Base-by-base conservation (phyloP, 1,139 yeast genomes). In the Zhuliangozyma blackwelliae region DNA sequence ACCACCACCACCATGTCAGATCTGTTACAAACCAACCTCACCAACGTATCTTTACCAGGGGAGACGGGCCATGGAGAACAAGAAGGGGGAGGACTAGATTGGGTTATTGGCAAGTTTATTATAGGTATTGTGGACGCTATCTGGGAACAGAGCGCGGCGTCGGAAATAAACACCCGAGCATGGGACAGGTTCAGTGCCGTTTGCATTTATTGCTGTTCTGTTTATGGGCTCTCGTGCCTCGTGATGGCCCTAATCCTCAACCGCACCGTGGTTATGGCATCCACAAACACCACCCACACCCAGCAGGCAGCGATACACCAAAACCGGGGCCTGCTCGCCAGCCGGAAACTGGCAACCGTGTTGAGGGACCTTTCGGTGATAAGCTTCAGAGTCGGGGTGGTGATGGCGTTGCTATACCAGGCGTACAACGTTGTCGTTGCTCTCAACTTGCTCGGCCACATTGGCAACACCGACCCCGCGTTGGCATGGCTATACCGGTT, bases 191-290 rank as follows among this genome's bases (percentile, higher is more conserved):
- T 49, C 37, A 48, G 49, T 26, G 46, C 58, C 31, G 33, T 63
- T 21, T 43, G 52, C 27, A 53, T 60, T 21, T 66, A 65, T 44
- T 56, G 65, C 38, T 61, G 62, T 38, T 64, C 71, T 7, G 45
- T 59, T 21, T 66, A 66, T 39, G 72, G 71, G 1, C 42, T 65
- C 9, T 40, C 65, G 33, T 56, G 89, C 55, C 72, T 82, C 68
- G 59, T 74, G 9, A 79, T 82, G 71, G 86, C 88, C 0, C 65
- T 82, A 4, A 51, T 82, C 1, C 61, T 82, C 51, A 82, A 83
- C 54, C 59, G 90, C 38, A 80, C 86, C 0, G 63, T 77, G 39
- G 80, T 78, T 6, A 76, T 82, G 61, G 89, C 89, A 0, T 72
- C 83, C 7, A 71, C 83, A 0, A 65, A 83, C 45, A 50, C 47